Percentiles rank a stretch among this genome's conserved stretches.
These are phyloP conservation scores for Lepiota brunneoincarnata DNA, from an alignment of 768 basidiomycete species.

Conservation along the genomic window DNA sequence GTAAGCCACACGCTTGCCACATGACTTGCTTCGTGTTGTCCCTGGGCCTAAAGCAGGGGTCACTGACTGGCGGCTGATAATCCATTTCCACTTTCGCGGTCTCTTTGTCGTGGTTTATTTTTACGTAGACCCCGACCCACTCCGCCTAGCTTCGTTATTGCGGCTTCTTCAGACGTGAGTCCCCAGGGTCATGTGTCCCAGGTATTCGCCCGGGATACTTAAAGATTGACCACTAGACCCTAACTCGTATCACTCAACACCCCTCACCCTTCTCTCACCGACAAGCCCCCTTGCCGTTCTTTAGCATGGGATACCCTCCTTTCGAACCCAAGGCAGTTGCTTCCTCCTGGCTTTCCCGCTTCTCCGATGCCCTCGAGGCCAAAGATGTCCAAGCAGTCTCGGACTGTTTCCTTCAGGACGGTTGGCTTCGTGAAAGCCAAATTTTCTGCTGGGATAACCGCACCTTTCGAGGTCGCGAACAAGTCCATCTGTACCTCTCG, in stretches of 20 bases:
- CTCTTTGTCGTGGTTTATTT: too few species aligned
- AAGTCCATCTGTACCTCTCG: background rate
- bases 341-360: constrained; percentile 1
- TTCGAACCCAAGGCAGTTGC: background rate
- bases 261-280: background rate
- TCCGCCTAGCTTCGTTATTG: too few species aligned
- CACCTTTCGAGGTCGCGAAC: constrained; percentile 7
- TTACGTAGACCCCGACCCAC: too few species aligned
- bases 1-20: too few species aligned
- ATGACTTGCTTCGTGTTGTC: too few species aligned
- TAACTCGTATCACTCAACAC: background rate
- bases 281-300: background rate
- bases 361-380: background rate
- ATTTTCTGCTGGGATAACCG: constrained; percentile 10
- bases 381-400: background rate
- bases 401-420: background rate
- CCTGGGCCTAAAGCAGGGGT: too few species aligned
- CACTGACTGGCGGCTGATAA: too few species aligned
- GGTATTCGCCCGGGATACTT: too few species aligned
- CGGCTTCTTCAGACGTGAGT: too few species aligned
- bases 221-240: background rate
- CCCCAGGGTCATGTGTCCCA: too few species aligned
- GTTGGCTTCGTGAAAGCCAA: constrained; percentile 11
- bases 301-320: background rate
- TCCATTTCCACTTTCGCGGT: too few species aligned